Base-by-base conservation (phyloP, 768 basidiomycete species). In the Suillus cothurnatus region DNA sequence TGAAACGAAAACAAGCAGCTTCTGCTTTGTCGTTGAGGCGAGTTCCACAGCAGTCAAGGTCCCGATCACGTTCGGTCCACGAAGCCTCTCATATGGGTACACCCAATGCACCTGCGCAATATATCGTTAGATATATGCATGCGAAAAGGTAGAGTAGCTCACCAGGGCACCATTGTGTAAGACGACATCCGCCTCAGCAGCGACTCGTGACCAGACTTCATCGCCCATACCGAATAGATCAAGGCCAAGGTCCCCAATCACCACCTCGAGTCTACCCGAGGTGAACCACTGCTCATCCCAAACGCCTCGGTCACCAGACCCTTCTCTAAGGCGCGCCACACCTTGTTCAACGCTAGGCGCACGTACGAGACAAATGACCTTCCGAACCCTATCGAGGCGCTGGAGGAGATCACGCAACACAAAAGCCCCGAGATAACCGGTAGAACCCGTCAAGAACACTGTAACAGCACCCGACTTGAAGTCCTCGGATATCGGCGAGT, bases 141-240 rank as follows among this genome's bases (percentile, higher is more conserved):
- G 21, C 34, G 31, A 38, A 21, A 60, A 36, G 2, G 41, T 45
- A 34, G n/a, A 65, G 32, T 6, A n/a, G 82, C 91, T 65, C 70
- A 96, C 97, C 76, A 98, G 77, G n/a, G 97, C 97, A 41, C 97
- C 97, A 69, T 99, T 99, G 74, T 99, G 97, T 55, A 99, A 71
- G 39, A 99, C 81, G 0, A 86, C 88, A 72, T 99, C 95, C 0
- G 89, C 87, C 72, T 95, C 91, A 23, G 78, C 72, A 2, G 89
- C 83, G 15, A 98, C 70, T 17, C 84, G 79, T 21, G 80, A 73
- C 97, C 97, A 99, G 0, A 78, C 79, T 1, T 77, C 79, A 17
- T 83, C 74, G 32, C 81, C 80, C 62, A 97, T 78, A 2, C 96
- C 97, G 69, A 98, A 94, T 26, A 79, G 76, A 26, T 88, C 87